Percentiles rank a stretch among this genome's conserved stretches.
phyloP scores from a whole-genome alignment of 2,329 filamentous ascomycete genomes.

The Bipolaris oryzae region DNA sequence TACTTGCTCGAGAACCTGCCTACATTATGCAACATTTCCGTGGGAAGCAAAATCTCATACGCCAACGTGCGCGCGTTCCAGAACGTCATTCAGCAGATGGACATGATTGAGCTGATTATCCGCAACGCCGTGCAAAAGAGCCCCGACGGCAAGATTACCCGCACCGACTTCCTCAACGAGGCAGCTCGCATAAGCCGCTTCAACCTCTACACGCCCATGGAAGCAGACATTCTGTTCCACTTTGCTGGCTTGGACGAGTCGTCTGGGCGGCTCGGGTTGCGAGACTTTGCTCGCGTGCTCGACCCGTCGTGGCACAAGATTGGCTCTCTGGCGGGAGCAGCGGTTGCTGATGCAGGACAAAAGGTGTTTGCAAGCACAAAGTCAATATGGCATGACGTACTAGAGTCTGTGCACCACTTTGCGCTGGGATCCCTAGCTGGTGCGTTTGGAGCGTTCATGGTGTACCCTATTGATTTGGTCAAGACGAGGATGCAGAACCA shows the following conservation, averaged over 20 bases:
- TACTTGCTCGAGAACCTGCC: slow-evolving; percentile 89
- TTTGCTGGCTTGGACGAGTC: slow-evolving; percentile 93
- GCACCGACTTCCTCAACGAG: slow-evolving; percentile 92
- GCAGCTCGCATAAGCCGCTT: slow-evolving; percentile 90
- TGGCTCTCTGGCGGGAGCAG: slow-evolving; percentile 58
- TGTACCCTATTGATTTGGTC: slow-evolving; percentile 97
- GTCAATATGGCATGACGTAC: slow-evolving; percentile 65
- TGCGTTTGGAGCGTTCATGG: slow-evolving; percentile 98
- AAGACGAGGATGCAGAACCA: slow-evolving; percentile 99
- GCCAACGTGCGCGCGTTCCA: slow-evolving; percentile 97
- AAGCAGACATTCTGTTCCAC: slow-evolving; percentile 97
- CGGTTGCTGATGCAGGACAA: slow-evolving; percentile 53
- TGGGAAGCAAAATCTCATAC: slow-evolving; percentile 92
- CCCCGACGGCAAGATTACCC: slow-evolving; percentile 88
- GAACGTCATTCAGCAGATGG: slow-evolving; percentile 98
- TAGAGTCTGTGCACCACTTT: slow-evolving; percentile 90
- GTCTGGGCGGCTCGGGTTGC: slow-evolving; percentile 79
- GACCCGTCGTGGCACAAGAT: slow-evolving; percentile 87
- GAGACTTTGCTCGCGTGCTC: slow-evolving; percentile 92
- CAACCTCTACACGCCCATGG: slow-evolving; percentile 96
- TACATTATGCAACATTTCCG: slow-evolving; percentile 92
- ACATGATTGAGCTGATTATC: slow-evolving; percentile 91
- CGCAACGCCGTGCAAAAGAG: slow-evolving; percentile 85
- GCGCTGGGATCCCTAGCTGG: slow-evolving; percentile 85
- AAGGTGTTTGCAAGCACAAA: slow-evolving; percentile 63